Percentiles rank a stretch among this genome's conserved stretches.
phyloP scores from a whole-genome alignment of 2,329 filamentous ascomycete species.

The Claviceps monticola region DNA sequence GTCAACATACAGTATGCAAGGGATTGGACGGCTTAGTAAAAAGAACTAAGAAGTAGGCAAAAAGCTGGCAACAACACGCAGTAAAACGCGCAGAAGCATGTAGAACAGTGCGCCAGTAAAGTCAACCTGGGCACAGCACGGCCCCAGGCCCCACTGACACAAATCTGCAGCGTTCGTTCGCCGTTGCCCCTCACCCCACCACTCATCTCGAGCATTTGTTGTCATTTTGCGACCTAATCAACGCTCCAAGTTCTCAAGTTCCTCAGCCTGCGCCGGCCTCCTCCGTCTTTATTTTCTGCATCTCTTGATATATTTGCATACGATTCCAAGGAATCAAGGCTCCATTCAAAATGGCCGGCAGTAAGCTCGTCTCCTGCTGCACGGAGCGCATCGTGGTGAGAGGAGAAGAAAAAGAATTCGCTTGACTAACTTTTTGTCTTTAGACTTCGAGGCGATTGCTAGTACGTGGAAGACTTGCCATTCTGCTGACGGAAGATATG shows the following conservation, averaged over 20 bases:
- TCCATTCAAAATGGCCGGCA: slow-evolving; percentile 18
- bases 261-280: slow-evolving; percentile 1
- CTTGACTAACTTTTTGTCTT: slow-evolving; percentile 9
- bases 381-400: slow-evolving; percentile 1
- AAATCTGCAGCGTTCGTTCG: slow-evolving; percentile 20
- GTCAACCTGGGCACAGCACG: slow-evolving; percentile 8
- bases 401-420: slow-evolving; percentile 4
- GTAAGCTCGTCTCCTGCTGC: slow-evolving; percentile 12
- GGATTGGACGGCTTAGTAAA: no score
- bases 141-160: slow-evolving; percentile 4
- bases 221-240: slow-evolving; percentile 20
- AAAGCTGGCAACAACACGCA: no score
- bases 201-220: slow-evolving; percentile 7
- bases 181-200: slow-evolving; percentile 21
- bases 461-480: slow-evolving; percentile 22
- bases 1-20: no score
- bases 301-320: slow-evolving; percentile 2
- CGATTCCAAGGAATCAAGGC: slow-evolving; percentile 1
- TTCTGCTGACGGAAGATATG: not conserved
- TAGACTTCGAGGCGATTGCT: slow-evolving; percentile 32
- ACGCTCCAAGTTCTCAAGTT: slow-evolving; percentile 6
- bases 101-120: slow-evolving; percentile 3
- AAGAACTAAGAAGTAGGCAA: no score
- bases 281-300: slow-evolving; percentile 1
- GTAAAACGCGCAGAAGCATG: no score